Conservation (phyloP, 345 rosid species). For the Salix brachista region DNA sequence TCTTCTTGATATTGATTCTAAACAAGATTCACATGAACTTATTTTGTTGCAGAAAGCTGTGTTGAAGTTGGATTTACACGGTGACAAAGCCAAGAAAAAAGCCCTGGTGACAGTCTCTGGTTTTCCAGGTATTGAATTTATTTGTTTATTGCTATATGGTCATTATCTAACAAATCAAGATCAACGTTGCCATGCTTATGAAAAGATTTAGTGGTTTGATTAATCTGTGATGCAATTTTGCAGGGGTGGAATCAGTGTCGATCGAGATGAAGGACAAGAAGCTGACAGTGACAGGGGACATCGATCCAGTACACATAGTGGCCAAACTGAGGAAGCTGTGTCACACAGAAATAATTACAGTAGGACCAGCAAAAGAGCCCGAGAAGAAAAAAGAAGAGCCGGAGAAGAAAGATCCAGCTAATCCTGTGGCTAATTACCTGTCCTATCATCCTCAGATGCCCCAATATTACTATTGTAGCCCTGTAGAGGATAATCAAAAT, state of each 20-base stretch:
- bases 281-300: slow-evolving; percentile 51
- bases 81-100: slow-evolving; percentile 26
- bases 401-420: background rate
- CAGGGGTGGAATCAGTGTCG: slow-evolving; percentile 50
- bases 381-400: too few relatives aligned
- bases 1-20: background rate
- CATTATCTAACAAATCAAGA: background rate
- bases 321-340: too few relatives aligned
- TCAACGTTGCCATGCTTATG: too few relatives aligned
- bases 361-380: too few relatives aligned
- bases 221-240: background rate
- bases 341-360: slow-evolving; percentile 12
- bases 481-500: too few relatives aligned
- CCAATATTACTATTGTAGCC: too few relatives aligned
- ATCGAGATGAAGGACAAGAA: slow-evolving; percentile 57
- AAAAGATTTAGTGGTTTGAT: too few relatives aligned
- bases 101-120: slow-evolving; percentile 35
- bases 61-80: slow-evolving; percentile 26
- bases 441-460: too few relatives aligned
- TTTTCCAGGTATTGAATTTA: slow-evolving; percentile 23
- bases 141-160: too few relatives aligned
- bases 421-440: too few relatives aligned
- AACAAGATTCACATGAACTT: background rate
- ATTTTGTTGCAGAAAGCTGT: slow-evolving; percentile 3
- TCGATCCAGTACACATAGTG: slow-evolving; percentile 26